Base-by-base conservation (phyloP, 179 eudicot genomes). In the Nepenthes alata region DNA sequence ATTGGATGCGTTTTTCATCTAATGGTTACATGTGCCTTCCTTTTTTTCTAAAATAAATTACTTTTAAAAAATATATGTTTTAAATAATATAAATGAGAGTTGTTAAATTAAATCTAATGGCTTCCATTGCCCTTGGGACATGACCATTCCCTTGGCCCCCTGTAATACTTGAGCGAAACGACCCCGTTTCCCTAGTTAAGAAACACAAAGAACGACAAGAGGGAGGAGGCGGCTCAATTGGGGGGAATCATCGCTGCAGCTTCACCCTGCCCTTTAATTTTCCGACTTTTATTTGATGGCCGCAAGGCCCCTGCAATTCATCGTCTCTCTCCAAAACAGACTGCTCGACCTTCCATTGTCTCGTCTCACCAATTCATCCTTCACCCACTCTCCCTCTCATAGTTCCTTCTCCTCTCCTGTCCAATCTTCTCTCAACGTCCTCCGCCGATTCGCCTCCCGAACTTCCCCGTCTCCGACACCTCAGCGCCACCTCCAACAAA, bases 281-380 rank as follows among this genome's bases (percentile, higher is more conserved):
- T 3, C n/a, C 61, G 11, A 7, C 51, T 36, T 52, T 9, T 12
- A 49, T 74, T 85, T 78, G 75, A 85, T 85, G 91, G 88, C 91
- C 91, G 79, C 65, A 61, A 82, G 85, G 87, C 88, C 88, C 70
- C 72, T 79, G 65, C 78, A 72, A 50, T 70, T 64, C 72, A 62
- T 74, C 64, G 14, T 64, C 72, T 61, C 58, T 57, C 49, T 45
- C 57, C 54, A 57, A 57, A 10, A 34, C 47, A 44, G 45, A 51
- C 47, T 13, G n/a, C 4, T 11, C 14, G 36, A 11, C 44, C 68
- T 8, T 57, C 61, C 66, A 37, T 36, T 55, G 48, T 66, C 50
- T 53, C 69, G 63, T 61, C 57, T 38, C 63, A 50, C 12, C 14
- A 11, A 6, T 11, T 47, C 49, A 47, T 47, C 49, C 6, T 5